phyloP scores from a whole-genome alignment of 2,329 filamentous ascomycete genomes.

The Pseudogymnoascus sp. region DNA sequence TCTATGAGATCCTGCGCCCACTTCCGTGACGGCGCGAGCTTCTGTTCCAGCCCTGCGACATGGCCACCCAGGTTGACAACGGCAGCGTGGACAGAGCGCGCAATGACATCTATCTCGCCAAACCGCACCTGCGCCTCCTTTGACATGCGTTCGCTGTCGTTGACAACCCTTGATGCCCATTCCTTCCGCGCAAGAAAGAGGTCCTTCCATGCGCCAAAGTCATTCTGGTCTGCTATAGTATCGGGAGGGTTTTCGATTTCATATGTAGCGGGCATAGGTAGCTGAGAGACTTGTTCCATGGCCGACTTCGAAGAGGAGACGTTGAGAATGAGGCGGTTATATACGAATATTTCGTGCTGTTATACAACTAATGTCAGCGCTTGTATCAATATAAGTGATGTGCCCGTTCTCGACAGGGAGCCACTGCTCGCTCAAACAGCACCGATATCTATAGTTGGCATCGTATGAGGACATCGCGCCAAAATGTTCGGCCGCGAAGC shows the following conservation, averaged over 20 bases:
- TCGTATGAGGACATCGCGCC: not conserved
- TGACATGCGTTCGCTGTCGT: slow-evolving; percentile 61
- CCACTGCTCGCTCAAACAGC: not conserved
- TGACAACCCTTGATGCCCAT: slow-evolving; percentile 68
- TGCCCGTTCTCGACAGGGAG: not conserved
- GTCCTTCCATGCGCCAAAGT: slow-evolving; percentile 79
- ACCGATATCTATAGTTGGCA: not conserved
- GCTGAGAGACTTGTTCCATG: slow-evolving; percentile 39
- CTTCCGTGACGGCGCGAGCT: slow-evolving; percentile 60
- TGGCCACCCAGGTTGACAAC: slow-evolving; percentile 76
- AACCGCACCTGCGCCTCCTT: slow-evolving; percentile 57
- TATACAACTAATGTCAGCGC: slow-evolving; percentile 9
- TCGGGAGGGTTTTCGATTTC: slow-evolving; percentile 66
- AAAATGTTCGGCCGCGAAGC: not conserved
- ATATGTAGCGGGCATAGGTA: slow-evolving; percentile 47
- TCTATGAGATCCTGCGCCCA: slow-evolving; percentile 62
- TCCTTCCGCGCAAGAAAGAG: slow-evolving; percentile 72
- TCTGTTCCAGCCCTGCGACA: slow-evolving; percentile 63
- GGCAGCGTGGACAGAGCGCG: slow-evolving; percentile 74
- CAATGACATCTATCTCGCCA: slow-evolving; percentile 66
- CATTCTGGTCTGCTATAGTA: slow-evolving; percentile 68
- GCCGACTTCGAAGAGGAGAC: slow-evolving; percentile 41
- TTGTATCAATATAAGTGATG: not conserved
- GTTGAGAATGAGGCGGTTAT: slow-evolving; percentile 66
- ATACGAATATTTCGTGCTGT: slow-evolving; percentile 84